Base-by-base conservation (phyloP, 164 flowering plant genomes). In the Vitis rotundifolia region DNA sequence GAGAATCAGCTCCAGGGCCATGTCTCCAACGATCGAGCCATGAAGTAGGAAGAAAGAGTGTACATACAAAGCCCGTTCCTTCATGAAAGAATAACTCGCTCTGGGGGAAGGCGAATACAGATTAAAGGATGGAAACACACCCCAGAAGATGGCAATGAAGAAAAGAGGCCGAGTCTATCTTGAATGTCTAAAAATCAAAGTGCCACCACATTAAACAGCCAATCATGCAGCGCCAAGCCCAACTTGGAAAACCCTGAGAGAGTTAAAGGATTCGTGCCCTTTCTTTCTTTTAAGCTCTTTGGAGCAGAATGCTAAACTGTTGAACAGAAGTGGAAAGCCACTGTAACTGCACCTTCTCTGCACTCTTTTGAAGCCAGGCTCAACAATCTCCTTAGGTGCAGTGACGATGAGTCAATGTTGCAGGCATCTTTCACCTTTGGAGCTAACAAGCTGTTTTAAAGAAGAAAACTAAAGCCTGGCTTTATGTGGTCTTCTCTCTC, bases 101-200 rank as follows among this genome's bases (percentile, higher is more conserved):
- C 98, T 91, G 98, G 1, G 98, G 97, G 77, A 93, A 93, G 3
- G 90, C 89, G 48, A 93, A 93, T 0, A 80, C 87, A 0, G 97
- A 79, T 85, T 91, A 68, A 84, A 84, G 0, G 96, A 83, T 0
- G 98, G 94, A 67, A 93, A 74, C 9, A 93, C 95, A 0, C 98
- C 98, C 98, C 97, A 93, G 49, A 93, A 93, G 77, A 93, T 88
- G 60, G 91, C 69, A 10, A 91, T 73, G 86, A 88, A 89, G 87
- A 87, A 93, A 60, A 93, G 49, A 93, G 89, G 12, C 98, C 98
- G 0, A 91, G 79, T 0, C 97, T 86, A 58, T 93, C 98, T 61
- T 88, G 97, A 7, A 91, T 71, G 13, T 94, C 82, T 3, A 57
- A 19, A 57, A 75, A 69, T 86, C 86, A 0, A 94, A 91, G 13